Evolutionary conservation across 1,284 basidiomycete species (phyloP), one percentile per base, ranked within the genome.

Genomic region (Ceratobasidium sp.): DNA sequence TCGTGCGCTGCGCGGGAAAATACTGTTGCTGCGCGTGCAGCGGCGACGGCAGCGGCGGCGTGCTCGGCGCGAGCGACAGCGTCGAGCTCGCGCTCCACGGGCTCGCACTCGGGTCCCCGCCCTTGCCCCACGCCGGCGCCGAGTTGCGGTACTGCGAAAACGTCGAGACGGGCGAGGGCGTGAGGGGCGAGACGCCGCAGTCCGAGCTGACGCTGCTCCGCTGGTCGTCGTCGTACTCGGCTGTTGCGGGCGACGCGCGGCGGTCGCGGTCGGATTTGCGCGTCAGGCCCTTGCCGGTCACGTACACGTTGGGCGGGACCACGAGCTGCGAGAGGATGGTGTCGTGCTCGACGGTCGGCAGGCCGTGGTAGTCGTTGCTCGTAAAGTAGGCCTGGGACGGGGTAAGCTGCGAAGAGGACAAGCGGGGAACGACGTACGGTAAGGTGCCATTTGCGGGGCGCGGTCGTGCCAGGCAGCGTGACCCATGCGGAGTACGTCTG

Each of bases 251-350:
- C 19, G 66, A 29, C 14, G 53, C 41, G 19, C 66, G 66, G 22
- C 66, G 53, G 41, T 75, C 65, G 11, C 66, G 53, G 34, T 75
- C 65, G 29, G 74, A 59, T 53, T 77, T 77, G 48, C 79, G 62
- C 73, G 80, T 78, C 75, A 78, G 74, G 13, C 77, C 77, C 68
- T 78, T 78, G 68, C 76, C 77, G 39, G 77, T 78, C 51, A 77
- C 76, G 58, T 77, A 78, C 31, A 77, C 69, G n/a, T 64, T 64
- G 14, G 61, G 61, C 5, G 76, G 75, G 29, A 77, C 76, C 13
- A 22, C 29, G 24, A 78, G 53, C 29, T 63, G 54, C 5, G 71
- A 63, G 24, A 78, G 74, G n/a, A 77, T 24, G 2, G 68, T 64
- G 65, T 78, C 77, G 16, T 78, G 69, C 22, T 74, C 63, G 37